Base-by-base conservation (phyloP, 768 basidiomycete species). In the Lentinula guzmanii region DNA sequence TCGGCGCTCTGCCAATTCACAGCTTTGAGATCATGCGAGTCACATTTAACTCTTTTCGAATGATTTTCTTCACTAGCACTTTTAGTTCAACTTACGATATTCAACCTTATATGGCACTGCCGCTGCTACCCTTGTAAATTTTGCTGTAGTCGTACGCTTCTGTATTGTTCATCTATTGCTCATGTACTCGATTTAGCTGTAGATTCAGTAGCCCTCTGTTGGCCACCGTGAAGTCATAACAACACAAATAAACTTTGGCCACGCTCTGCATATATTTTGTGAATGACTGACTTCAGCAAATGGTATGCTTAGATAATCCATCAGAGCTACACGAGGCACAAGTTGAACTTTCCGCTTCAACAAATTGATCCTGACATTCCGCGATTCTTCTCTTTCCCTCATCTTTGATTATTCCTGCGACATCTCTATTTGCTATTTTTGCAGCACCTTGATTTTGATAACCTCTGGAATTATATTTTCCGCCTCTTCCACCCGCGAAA, bases 401-500 rank as follows among this genome's bases (percentile, higher is more conserved):
- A 16, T n/a, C 33, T 51, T 48, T 59, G 21, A 59, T 51, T 13
- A 41, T 13, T 33, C 28, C 24, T 34, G 48, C 48, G 43, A 46
- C 35, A 59, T 39, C 58, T 33, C 5, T 34, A 59, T n/a, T 28
- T 45, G 42, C 28, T 13, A 8, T 24, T 34, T 56, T 41, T 13
- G 18, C 37, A 21, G 33, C n/a, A 8, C 24, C n/a, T 45, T 28
- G 13, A 42, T 21, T 2, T 42, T 16, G 10, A 21, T 5, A 31
- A 31, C n/a, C 15, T 50, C 13, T 59, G 18, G 4, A 8, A 28
- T 24, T n/a, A 43, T 42, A 28, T 2, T 7, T 64, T 60, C 35
- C 61, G 43, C 61, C 61, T 53, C 63, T 58, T 35, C 53, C 18
- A 48, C 64, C 41, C 52, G 37, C 41, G 39, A 56, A 56, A 24